Conservation (phyloP, 2,329 filamentous ascomycete genomes). For the Colletotrichum sp. region DNA sequence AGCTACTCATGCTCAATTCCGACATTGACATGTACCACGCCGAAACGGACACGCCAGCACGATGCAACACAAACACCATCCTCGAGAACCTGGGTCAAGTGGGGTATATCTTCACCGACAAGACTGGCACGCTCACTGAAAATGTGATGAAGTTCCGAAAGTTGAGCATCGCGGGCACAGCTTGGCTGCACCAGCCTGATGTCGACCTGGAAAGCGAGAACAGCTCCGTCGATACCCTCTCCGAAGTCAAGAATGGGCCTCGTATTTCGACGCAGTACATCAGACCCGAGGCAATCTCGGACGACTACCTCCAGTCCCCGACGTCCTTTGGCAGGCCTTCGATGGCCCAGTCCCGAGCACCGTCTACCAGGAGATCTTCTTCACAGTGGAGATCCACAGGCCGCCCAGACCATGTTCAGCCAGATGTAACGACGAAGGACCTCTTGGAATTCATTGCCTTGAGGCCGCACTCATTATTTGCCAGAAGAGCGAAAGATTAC, state of each 20-base stretch:
- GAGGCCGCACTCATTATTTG: slow-evolving; percentile 78
- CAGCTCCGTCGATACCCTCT: neutral
- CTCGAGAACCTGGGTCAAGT: slow-evolving; percentile 93
- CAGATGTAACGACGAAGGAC: slow-evolving; percentile 70
- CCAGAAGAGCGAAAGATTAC: slow-evolving; percentile 80
- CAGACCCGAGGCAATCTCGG: neutral
- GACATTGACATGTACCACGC: slow-evolving; percentile 94
- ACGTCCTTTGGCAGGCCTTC: slow-evolving; percentile 21
- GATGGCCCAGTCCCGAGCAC: slow-evolving; percentile 27
- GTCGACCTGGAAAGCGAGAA: slow-evolving; percentile 46
- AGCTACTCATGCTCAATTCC: slow-evolving; percentile 77
- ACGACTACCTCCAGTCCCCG: slow-evolving; percentile 1
- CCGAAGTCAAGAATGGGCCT: neutral
- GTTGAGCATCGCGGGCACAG: slow-evolving; percentile 85
- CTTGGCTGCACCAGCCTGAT: slow-evolving; percentile 86
- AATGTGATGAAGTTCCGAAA: slow-evolving; percentile 97
- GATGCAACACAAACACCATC: slow-evolving; percentile 92
- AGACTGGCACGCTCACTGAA: slow-evolving; percentile 92
- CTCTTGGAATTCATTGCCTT: slow-evolving; percentile 78
- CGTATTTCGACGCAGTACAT: neutral
- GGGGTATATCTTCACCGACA: slow-evolving; percentile 90
- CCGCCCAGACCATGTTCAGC: slow-evolving; percentile 54
- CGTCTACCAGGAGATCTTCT: slow-evolving; percentile 46
- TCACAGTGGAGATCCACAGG: slow-evolving; percentile 56
- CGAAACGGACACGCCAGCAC: slow-evolving; percentile 81